phyloP scores from a whole-genome alignment of 179 eudicot species.

The Pouteria campechiana region DNA sequence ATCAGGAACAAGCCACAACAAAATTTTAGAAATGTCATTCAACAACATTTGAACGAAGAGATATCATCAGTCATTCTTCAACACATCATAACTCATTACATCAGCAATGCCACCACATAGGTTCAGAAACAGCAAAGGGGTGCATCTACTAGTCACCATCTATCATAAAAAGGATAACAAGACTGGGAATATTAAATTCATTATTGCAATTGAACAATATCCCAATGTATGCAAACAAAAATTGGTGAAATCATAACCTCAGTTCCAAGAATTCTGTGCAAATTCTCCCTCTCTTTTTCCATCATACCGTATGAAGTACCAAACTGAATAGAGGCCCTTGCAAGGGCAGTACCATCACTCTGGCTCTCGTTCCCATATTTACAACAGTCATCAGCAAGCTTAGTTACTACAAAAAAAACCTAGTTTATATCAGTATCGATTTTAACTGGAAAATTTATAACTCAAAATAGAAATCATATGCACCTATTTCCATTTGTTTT shows the following conservation, averaged over 20 bases:
- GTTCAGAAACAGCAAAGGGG: neutral
- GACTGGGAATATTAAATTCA: no score
- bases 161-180: no score
- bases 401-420: conserved; percentile 31
- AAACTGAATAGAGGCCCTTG: conserved; percentile 42
- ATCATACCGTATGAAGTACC: conserved; percentile 45
- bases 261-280: conserved; percentile 38
- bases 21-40: no score
- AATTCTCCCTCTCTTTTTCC: conserved; percentile 48
- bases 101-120: no score
- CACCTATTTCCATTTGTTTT: conserved; percentile 76
- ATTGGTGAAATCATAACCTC: conserved; percentile 30
- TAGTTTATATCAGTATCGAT: neutral
- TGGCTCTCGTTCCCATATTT: conserved; percentile 46
- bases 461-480: no score
- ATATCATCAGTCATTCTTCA: no score
- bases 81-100: no score
- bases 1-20: no score
- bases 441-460: neutral
- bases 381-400: conserved; percentile 69
- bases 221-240: neutral
- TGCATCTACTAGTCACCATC: no score
- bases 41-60: no score
- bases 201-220: no score
- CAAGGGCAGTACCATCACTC: conserved; percentile 37